Evolutionary conservation across 495 filamentous ascomycete species (phyloP).

Genomic region (Penicillium taxi): DNA sequence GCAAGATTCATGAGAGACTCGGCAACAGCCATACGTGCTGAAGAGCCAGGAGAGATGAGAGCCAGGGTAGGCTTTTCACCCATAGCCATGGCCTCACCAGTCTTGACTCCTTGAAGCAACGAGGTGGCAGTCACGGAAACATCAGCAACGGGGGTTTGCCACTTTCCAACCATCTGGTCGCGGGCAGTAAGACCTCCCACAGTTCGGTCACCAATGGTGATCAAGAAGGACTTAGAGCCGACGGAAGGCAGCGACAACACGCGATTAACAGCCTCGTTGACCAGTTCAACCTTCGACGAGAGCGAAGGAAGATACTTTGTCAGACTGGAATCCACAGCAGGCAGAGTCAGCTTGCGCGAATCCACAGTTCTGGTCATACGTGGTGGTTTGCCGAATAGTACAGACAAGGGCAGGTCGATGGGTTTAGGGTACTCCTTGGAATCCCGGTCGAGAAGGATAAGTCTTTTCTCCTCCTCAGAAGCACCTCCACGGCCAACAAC

Average conservation of each 20-base stretch:
- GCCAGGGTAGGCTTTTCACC: constrained; percentile 89
- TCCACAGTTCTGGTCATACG: constrained; percentile 75
- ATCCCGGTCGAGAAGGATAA: constrained; percentile 77
- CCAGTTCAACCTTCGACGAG: constrained; percentile 49
- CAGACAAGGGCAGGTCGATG: constrained; percentile 86
- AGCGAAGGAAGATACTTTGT: constrained; percentile 54
- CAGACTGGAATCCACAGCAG: constrained; percentile 63
- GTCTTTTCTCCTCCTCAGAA: constrained; percentile 54
- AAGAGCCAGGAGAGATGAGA: constrained; percentile 85
- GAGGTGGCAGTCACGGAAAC: constrained; percentile 85
- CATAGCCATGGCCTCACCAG: constrained; percentile 95
- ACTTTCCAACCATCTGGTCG: constrained; percentile 94
- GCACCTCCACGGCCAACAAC: constrained; percentile 72
- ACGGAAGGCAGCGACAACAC: constrained; percentile 82
- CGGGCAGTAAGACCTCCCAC: constrained; percentile 82
- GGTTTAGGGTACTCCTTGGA: constrained; percentile 66
- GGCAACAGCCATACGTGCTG: constrained; percentile 91
- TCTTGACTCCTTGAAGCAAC: constrained; percentile 59
- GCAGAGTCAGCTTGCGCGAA: constrained; percentile 60
- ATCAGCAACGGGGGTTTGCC: constrained; percentile 93
- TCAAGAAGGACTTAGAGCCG: constrained; percentile 92
- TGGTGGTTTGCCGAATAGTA: constrained; percentile 84
- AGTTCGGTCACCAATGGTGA: constrained; percentile 89
- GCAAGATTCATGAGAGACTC: constrained; percentile 89
- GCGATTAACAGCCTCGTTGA: constrained; percentile 67